Percentiles rank a stretch among this genome's conserved stretches.
Conservation (phyloP, 805 yeast genomes). For the Candida vartiovaarae region DNA sequence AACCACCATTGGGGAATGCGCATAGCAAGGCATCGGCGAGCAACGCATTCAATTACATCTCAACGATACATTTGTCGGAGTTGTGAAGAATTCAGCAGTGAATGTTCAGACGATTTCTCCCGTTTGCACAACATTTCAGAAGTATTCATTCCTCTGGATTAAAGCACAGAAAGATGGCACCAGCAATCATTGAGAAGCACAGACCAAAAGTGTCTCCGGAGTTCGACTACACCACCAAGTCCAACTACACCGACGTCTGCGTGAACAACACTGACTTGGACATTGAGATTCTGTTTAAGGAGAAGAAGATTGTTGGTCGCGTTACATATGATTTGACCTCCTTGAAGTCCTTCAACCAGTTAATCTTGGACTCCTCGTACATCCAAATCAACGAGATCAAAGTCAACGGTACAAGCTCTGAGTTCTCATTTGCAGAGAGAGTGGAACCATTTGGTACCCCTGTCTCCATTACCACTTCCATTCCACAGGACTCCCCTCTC, state of each 20-base stretch:
- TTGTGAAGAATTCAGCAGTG: too few species aligned
- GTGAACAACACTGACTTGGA: slow-evolving; percentile 46
- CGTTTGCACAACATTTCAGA: too few species aligned
- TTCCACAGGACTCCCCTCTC: slow-evolving; percentile 8
- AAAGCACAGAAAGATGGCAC: slow-evolving; percentile 18
- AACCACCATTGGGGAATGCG: too few species aligned
- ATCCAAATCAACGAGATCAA: slow-evolving; percentile 39
- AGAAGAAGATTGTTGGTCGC: slow-evolving; percentile 45
- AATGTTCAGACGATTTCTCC: too few species aligned
- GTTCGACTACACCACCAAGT: slow-evolving; percentile 69
- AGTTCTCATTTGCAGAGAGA: slow-evolving; percentile 33
- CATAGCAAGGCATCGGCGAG: too few species aligned
- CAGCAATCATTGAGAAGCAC: slow-evolving; percentile 22
- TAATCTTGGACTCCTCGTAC: slow-evolving; percentile 67
- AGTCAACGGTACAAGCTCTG: slow-evolving; percentile 32
- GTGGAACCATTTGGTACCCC: slow-evolving; percentile 56
- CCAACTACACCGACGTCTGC: slow-evolving; percentile 54
- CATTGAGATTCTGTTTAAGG: slow-evolving; percentile 48
- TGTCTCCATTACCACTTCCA: slow-evolving; percentile 25
- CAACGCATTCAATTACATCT: too few species aligned
- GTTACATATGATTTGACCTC: slow-evolving; percentile 41
- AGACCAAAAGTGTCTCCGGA: slow-evolving; percentile 38
- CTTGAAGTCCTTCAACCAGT: slow-evolving; percentile 23
- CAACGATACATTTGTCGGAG: too few species aligned
- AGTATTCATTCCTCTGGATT: too few species aligned